Evolutionary conservation across 2,329 filamentous ascomycete species (phyloP), one percentile per base, ranked within the genome.

Genomic region (Orbilia blumenaviensis): DNA sequence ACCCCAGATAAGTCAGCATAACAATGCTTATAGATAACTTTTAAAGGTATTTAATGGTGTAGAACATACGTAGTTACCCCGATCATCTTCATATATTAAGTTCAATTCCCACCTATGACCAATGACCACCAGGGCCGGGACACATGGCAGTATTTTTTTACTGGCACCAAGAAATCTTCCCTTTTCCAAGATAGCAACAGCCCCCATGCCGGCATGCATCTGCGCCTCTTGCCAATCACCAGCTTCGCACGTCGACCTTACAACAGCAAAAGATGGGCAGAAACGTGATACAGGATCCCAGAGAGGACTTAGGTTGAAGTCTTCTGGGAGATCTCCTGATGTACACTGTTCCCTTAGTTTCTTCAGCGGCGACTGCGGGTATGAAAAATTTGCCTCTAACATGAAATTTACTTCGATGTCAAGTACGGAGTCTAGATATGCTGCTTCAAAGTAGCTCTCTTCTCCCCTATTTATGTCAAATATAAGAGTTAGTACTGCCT

Each of bases 81-180:
- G 3, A 9, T 34, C 16, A 12, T 54, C 27, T 18, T 54, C 27
- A 16, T 54, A 54, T 34, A 34, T 8, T 27, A 54, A 21, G 16
- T 54, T 54, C 48, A 54, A 21, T 34, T 54, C 48, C 27, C 48
- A 54, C 14, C 27, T 54, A 54, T 34, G 48, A 10, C 27, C 48
- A 18, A 34, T 54, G 1, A 21, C 48, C n/a, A 21, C n/a, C 1
- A 54, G 14, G n/a, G 48, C 48, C 14, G 27, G 48, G 34, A 54
- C 48, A 34, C 25, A 54, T 3, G 27, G 27, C 27, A 34, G 48
- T 7, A 10, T 14, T 27, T 54, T 9, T 27, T 10, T 32, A 27
- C 6, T 16, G 2, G 48, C 27, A 34, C 48, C 48, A 14, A 34
- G 27, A 0, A 27, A 32, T 54, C 27, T 54, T 1, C 25, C 27